A percentile compares a stretch with the other conserved stretches of the same genome.
phyloP scores from a whole-genome alignment of 2,329 filamentous ascomycete species.

The Sclerotinia sclerotiorum region DNA sequence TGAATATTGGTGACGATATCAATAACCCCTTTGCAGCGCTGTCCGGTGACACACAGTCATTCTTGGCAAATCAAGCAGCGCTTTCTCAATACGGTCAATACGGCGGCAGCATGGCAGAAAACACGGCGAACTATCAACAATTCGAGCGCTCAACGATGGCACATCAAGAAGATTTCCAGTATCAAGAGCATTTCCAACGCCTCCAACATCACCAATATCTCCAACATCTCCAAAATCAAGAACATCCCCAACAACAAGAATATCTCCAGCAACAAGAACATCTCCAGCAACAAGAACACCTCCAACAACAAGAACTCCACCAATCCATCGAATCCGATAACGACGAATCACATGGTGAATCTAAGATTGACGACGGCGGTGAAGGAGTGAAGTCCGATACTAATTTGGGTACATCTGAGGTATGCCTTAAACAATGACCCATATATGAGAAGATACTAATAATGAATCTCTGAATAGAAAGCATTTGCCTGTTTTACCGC shows the following conservation, averaged over 20 bases:
- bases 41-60: background rate
- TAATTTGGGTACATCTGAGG: background rate
- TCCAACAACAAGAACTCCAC: background rate
- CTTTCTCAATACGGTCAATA: background rate
- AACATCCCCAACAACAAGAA: too few species aligned
- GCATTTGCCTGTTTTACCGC: background rate
- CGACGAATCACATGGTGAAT: slow-evolving; percentile 1
- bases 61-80: background rate
- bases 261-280: too few species aligned
- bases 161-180: background rate
- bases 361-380: background rate
- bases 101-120: background rate
- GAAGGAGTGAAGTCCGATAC: slow-evolving; percentile 14
- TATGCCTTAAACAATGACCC: slow-evolving; percentile 1
- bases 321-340: slow-evolving; percentile 8
- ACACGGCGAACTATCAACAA: background rate
- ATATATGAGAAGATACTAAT: slow-evolving; percentile 9
- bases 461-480: background rate
- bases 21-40: background rate
- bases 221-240: too few species aligned
- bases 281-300: too few species aligned
- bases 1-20: background rate
- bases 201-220: too few species aligned
- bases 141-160: background rate
- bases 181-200: too few species aligned